Conservation (phyloP, 495 filamentous ascomycete genomes). For the Astrothelium subdiscretum region DNA sequence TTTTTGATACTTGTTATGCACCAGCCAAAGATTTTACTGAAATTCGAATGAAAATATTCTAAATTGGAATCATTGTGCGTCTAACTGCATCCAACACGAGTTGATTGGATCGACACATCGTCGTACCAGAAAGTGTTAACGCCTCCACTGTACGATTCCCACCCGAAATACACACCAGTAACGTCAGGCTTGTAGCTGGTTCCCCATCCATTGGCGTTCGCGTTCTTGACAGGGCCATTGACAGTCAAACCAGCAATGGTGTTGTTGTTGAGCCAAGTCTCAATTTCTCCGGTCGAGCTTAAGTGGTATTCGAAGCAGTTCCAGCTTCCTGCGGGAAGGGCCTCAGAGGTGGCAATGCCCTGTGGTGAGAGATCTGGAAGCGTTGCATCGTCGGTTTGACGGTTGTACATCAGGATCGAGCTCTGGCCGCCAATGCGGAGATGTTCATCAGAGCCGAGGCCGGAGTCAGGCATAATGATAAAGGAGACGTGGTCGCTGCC, state of each 20-base stretch:
- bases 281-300: slow-evolving; percentile 40
- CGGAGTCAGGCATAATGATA: slow-evolving; percentile 49
- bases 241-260: slow-evolving; percentile 38
- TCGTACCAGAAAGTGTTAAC: slow-evolving; percentile 50
- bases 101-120: slow-evolving; percentile 36
- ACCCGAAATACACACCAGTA: slow-evolving; percentile 45
- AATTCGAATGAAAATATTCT: no score
- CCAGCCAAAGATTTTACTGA: no score
- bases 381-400: slow-evolving; percentile 48
- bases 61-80: no score
- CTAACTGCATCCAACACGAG: slow-evolving; percentile 40
- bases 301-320: slow-evolving; percentile 49
- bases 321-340: slow-evolving; percentile 38
- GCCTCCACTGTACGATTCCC: slow-evolving; percentile 48
- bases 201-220: slow-evolving; percentile 40
- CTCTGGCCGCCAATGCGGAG: slow-evolving; percentile 47
- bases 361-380: slow-evolving; percentile 46
- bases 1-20: no score
- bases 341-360: slow-evolving; percentile 38
- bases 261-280: slow-evolving; percentile 45
- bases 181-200: slow-evolving; percentile 36
- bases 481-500: slow-evolving; percentile 45
- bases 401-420: slow-evolving; percentile 49
- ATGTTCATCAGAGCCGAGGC: slow-evolving; percentile 42
- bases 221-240: slow-evolving; percentile 32